Evolutionary conservation across 345 rosid genomes (phyloP).

Genomic region (Eucalyptus sp.): DNA sequence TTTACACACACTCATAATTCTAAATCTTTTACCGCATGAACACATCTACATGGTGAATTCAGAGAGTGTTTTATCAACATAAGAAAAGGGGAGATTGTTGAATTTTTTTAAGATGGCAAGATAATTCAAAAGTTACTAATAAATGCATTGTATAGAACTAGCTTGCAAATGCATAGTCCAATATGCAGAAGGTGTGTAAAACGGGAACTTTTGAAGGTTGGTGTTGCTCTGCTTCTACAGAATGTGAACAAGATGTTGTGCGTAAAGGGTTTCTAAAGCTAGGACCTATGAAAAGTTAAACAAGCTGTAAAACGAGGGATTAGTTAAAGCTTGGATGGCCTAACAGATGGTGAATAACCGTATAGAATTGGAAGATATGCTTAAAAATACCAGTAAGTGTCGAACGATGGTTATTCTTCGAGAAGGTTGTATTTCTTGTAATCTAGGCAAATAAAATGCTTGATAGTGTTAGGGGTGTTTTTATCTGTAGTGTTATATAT

Average conservation of each 20-base stretch:
- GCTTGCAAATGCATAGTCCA: neutral
- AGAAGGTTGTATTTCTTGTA: neutral
- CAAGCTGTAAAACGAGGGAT: neutral
- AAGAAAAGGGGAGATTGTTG: neutral
- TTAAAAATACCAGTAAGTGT: neutral
- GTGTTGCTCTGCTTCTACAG: neutral
- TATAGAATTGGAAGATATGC: neutral
- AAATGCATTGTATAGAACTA: neutral
- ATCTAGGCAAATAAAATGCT: neutral
- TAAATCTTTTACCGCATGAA: neutral
- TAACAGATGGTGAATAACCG: neutral
- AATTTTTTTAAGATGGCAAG: neutral
- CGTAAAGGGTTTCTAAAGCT: neutral
- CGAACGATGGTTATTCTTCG: too few species aligned
- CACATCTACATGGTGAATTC: neutral
- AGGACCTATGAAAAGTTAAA: neutral
- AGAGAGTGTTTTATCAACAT: neutral
- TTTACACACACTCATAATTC: neutral
- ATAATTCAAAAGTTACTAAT: neutral
- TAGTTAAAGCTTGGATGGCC: neutral
- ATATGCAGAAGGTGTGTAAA: neutral
- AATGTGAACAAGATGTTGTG: neutral
- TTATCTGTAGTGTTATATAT: neutral
- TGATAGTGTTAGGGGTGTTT: neutral
- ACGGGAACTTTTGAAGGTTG: neutral